Base-by-base conservation (phyloP, 2,329 filamentous ascomycete genomes). In the Zymoseptoria tritici region DNA sequence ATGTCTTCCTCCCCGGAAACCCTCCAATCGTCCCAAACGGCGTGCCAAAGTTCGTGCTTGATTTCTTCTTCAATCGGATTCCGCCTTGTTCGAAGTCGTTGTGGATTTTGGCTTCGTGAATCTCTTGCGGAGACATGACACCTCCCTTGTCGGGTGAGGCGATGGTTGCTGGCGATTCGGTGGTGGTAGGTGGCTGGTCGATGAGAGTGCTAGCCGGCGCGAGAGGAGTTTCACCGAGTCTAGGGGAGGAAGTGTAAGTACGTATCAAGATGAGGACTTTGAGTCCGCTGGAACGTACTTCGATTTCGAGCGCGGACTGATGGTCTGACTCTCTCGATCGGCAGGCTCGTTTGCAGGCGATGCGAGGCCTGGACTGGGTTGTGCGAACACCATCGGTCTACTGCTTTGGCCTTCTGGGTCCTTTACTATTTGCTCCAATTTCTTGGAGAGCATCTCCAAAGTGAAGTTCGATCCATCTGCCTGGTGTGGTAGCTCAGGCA, bases 11-110 rank as follows among this genome's bases (percentile, higher is more conserved):
- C 54, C 61, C 56, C 22, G 61, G 56, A 57, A 70, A 70, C 5
- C 68, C 68, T n/a, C 70, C 68, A 24, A 74, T 62, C 50, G 67
- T 64, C 5, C 72, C 72, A 58, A 74, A 71, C 0, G 72, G 72
- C 8, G 71, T 69, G 22, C 72, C 72, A 54, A 74, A 74, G 54
- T 74, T 74, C 36, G 60, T 66, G 55, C 71, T 73, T 1, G 68
- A 60, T 56, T 72, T 74, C 59, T 73, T 73, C 62, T 72, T 73
- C 51, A 74, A 63, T 57, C 66, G 70, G 62, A 74, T 73, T 9
- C 72, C 72, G 50, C 68, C 71, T 54, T 69, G 58, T 26, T 71
- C 69, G 49, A 72, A 70, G 9, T 69, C 57, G 16, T 57, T 56
- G 11, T 71, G 68, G 4, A 69, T 62, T 53, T 67, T 59, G 4